These are phyloP conservation scores for Oryza officinalis DNA, from an alignment of 176 grass and related monocot genomes.

Conservation along the genomic window DNA sequence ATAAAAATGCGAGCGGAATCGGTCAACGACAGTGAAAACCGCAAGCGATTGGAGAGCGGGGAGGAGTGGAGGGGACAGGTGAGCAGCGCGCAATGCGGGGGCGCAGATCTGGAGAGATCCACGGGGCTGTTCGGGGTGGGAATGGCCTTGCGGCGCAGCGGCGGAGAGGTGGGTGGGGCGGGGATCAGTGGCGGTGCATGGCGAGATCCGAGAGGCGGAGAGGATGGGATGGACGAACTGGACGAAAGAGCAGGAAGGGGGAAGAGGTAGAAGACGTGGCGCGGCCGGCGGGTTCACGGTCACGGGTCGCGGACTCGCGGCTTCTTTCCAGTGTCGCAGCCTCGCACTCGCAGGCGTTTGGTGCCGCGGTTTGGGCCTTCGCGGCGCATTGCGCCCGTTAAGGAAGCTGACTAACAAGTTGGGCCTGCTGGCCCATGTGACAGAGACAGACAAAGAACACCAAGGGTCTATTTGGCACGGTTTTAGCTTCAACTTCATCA, in stretches of 20 bases:
- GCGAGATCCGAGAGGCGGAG: slow-evolving; percentile 40
- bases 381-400: not conserved
- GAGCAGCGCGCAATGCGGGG: slow-evolving; percentile 27
- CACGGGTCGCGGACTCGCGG: not conserved
- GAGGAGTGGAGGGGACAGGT: not conserved
- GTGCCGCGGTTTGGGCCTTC: not conserved
- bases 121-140: not conserved
- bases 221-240: slow-evolving; percentile 5
- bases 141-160: not conserved
- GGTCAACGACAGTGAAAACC: slow-evolving; percentile 71
- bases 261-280: not conserved
- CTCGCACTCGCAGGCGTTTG: not conserved
- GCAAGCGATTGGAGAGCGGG: not conserved
- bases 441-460: not conserved
- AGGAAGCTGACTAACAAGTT: not conserved
- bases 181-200: slow-evolving; percentile 34
- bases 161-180: not conserved
- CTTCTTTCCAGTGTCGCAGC: not conserved
- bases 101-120: slow-evolving; percentile 47
- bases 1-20: slow-evolving; percentile 41
- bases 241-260: not conserved
- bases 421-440: not conserved
- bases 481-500: too few species aligned
- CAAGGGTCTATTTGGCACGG: too few species aligned
- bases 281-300: slow-evolving; percentile 5